phyloP scores from a whole-genome alignment of 495 filamentous ascomycete genomes.

The Talaromyces trachyspermus region DNA sequence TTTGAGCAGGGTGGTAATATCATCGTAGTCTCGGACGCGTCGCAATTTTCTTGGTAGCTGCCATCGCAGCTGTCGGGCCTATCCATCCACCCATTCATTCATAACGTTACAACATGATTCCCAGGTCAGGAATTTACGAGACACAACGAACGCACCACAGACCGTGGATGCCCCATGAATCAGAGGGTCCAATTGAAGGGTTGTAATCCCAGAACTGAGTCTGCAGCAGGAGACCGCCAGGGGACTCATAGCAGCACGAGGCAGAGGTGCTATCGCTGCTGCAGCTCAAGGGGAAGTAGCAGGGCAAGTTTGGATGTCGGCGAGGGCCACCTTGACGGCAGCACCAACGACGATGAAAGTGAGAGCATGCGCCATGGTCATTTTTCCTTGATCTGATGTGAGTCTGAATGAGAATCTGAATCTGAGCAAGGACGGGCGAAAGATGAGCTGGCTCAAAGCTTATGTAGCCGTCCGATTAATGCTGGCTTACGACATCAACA shows the following conservation, averaged over 20 bases:
- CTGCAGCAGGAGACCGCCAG: constrained; percentile 69
- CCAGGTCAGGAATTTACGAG: background rate
- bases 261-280: constrained; percentile 2
- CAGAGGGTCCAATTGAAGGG: constrained; percentile 59
- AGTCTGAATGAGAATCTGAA: too few relatives aligned
- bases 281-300: constrained; percentile 1
- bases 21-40: constrained; percentile 59
- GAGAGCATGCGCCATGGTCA: constrained; percentile 2
- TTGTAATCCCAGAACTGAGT: constrained; percentile 85
- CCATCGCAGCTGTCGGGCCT: constrained; percentile 86
- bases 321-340: background rate
- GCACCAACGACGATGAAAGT: background rate
- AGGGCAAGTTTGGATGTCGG: constrained; percentile 6
- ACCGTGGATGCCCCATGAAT: constrained; percentile 87
- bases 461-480: too few relatives aligned
- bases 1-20: constrained; percentile 61
- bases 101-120: too few relatives aligned
- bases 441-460: background rate
- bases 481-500: too few relatives aligned
- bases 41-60: constrained; percentile 67
- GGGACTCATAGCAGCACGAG: constrained; percentile 75
- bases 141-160: constrained; percentile 48
- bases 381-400: background rate
- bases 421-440: background rate
- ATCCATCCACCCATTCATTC: constrained; percentile 1